These are phyloP conservation scores for Gossypium raimondii DNA, from an alignment of 345 rosid genomes.

Conservation along the genomic window DNA sequence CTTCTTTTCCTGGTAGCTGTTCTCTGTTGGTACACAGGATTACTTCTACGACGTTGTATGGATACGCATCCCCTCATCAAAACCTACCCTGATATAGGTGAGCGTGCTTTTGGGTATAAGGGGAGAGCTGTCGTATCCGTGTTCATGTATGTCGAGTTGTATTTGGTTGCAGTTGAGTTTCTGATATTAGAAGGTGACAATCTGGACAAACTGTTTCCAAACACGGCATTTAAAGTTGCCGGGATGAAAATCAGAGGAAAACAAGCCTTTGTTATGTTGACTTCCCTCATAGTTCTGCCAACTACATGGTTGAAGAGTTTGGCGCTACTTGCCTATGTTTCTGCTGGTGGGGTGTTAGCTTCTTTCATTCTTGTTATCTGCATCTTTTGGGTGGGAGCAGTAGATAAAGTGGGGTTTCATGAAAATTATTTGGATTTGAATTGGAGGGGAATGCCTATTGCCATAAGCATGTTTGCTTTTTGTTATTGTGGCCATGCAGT, in stretches of 20 bases:
- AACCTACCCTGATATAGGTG: conserved; percentile 61
- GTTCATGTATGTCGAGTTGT: conserved; percentile 54
- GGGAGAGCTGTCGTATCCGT: conserved; percentile 53
- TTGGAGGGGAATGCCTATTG: conserved; percentile 48
- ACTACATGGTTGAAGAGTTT: conserved; percentile 69
- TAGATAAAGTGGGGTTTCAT: conserved; percentile 52
- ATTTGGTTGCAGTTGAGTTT: conserved; percentile 61
- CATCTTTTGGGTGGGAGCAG: conserved; percentile 52
- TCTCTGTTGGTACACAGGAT: conserved; percentile 58
- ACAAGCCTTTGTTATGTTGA: conserved; percentile 48
- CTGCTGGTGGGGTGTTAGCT: conserved; percentile 61
- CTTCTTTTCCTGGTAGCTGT: conserved; percentile 47
- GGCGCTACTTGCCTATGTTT: conserved; percentile 55
- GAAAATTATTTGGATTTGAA: conserved; percentile 37
- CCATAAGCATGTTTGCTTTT: conserved; percentile 49
- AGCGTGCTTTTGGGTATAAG: conserved; percentile 50
- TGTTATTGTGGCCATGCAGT: conserved; percentile 65
- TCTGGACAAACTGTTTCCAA: conserved; percentile 52
- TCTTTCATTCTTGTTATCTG: conserved; percentile 42
- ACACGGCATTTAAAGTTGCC: conserved; percentile 28
- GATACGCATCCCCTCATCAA: conserved; percentile 33
- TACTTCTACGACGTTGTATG: conserved; percentile 56
- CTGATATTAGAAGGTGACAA: conserved; percentile 68
- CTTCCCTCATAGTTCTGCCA: conserved; percentile 49
- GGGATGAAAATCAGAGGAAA: conserved; percentile 42